phyloP scores from a whole-genome alignment of 257 asterid species.

The Solanum chiquidenum region DNA sequence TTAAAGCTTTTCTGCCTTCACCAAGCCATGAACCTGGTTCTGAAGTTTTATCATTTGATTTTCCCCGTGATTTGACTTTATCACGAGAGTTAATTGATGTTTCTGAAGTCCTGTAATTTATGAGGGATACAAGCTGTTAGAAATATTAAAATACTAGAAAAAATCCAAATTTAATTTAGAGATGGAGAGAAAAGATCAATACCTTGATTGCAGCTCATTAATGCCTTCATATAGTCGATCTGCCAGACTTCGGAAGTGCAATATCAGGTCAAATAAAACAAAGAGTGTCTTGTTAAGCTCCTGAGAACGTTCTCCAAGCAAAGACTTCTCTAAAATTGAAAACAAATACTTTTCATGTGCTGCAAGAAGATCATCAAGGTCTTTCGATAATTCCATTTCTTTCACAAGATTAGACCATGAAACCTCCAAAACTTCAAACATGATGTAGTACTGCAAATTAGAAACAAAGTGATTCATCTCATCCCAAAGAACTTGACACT shows the following conservation, averaged over 20 bases:
- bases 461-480: conserved; percentile 98
- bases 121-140: conserved; percentile 5
- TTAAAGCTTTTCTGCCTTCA: conserved; percentile 87
- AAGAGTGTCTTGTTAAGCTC: conserved; percentile 68
- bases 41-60: conserved; percentile 42
- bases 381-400: conserved; percentile 87
- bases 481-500: conserved; percentile 96
- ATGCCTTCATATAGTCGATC: conserved; percentile 95
- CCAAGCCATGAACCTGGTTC: conserved; percentile 77
- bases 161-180: neutral
- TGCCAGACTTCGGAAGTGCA: conserved; percentile 77
- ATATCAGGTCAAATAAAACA: conserved; percentile 71
- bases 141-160: neutral
- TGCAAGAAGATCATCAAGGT: conserved; percentile 82
- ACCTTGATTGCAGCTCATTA: conserved; percentile 89
- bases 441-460: conserved; percentile 90
- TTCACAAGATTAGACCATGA: conserved; percentile 85
- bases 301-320: conserved; percentile 83
- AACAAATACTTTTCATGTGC: conserved; percentile 87
- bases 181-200: conserved; percentile 3
- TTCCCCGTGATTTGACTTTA: conserved; percentile 33
- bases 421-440: conserved; percentile 96
- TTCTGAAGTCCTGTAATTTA: conserved; percentile 42
- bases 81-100: conserved; percentile 38
- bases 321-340: conserved; percentile 90